Conservation (phyloP, 495 filamentous ascomycete genomes). For the Annulohypoxylon stygium region DNA sequence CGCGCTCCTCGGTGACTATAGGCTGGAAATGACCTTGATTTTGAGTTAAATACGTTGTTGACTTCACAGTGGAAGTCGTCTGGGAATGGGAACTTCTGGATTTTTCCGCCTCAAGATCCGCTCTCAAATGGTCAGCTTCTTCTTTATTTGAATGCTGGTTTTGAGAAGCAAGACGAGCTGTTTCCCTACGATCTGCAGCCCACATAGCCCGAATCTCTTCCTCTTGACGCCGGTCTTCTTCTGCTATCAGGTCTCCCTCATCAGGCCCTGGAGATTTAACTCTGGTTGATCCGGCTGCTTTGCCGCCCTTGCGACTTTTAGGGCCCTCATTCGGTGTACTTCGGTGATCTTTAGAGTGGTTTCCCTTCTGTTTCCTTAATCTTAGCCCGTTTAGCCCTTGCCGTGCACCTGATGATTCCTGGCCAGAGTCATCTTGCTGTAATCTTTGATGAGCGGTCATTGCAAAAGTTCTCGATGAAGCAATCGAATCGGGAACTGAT, state of each 20-base stretch:
- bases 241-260: constrained; percentile 36
- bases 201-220: constrained; percentile 51
- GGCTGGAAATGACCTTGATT: constrained; percentile 7
- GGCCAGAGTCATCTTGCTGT: constrained; percentile 7
- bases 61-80: neutral
- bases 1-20: neutral
- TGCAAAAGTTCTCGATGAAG: neutral
- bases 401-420: constrained; percentile 19
- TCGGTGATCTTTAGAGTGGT: constrained; percentile 16
- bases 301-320: constrained; percentile 49
- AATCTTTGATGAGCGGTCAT: constrained; percentile 5
- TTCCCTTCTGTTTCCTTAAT: constrained; percentile 18
- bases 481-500: neutral
- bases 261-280: constrained; percentile 44
- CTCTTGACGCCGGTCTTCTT: constrained; percentile 48
- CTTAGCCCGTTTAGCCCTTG: constrained; percentile 5
- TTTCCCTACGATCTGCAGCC: constrained; percentile 47
- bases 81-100: constrained; percentile 6
- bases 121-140: neutral
- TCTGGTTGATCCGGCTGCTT: constrained; percentile 8
- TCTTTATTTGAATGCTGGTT: constrained; percentile 7
- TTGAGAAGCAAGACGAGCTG: constrained; percentile 34
- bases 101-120: neutral
- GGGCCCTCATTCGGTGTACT: constrained; percentile 38
- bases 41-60: constrained; percentile 1